These are phyloP conservation scores for Elongisporangium undulatum DNA, from an alignment of 352 stramenopile species.

Conservation along the genomic window DNA sequence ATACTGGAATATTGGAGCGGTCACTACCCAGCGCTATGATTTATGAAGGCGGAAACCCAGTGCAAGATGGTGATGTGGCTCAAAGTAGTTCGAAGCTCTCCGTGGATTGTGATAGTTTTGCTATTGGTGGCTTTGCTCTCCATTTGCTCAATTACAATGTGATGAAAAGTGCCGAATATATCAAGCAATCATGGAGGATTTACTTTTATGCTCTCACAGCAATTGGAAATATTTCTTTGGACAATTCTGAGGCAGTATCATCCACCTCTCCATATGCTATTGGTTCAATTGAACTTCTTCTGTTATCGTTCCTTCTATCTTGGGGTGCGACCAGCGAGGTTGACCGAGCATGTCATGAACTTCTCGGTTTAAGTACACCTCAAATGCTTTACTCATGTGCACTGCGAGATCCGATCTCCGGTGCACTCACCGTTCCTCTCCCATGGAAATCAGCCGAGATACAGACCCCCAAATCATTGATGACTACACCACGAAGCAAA, in stretches of 20 bases:
- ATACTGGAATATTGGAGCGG: conserved; percentile 75
- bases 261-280: conserved; percentile 50
- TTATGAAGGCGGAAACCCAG: conserved; percentile 35
- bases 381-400: conserved; percentile 63
- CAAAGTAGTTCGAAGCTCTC: conserved; percentile 25
- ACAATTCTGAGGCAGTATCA: background rate
- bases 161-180: conserved; percentile 55
- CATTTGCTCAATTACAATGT: conserved; percentile 67
- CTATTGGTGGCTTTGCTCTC: conserved; percentile 40
- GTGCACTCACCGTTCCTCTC: conserved; percentile 67
- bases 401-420: conserved; percentile 42
- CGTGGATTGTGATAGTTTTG: conserved; percentile 2
- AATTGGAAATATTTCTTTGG: background rate
- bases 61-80: conserved; percentile 5
- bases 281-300: conserved; percentile 61
- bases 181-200: conserved; percentile 65
- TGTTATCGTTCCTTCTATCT: conserved; percentile 73
- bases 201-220: conserved; percentile 41
- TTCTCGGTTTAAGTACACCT: conserved; percentile 53
- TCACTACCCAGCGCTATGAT: conserved; percentile 49
- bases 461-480: background rate
- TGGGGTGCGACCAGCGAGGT: conserved; percentile 66
- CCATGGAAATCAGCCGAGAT: conserved; percentile 30
- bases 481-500: background rate
- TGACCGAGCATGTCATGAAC: conserved; percentile 47